Evolutionary conservation across 495 filamentous ascomycete species (phyloP).

Genomic region (Opeltia flavorubescens): DNA sequence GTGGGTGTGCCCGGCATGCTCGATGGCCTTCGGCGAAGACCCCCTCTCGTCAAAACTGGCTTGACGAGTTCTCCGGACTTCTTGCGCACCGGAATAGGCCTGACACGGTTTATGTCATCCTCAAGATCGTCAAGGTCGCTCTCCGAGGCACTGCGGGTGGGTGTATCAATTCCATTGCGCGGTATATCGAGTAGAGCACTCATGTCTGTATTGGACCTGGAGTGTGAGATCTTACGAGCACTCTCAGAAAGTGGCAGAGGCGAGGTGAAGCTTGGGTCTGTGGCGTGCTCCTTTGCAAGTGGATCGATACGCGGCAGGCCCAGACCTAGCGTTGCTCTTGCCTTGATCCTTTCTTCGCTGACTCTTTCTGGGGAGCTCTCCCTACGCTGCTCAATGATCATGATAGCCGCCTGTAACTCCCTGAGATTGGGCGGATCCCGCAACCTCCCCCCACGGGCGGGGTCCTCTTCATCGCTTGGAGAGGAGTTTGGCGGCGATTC

Average conservation of each 20-base stretch:
- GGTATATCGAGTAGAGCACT: constrained; percentile 34
- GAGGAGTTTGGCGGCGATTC: constrained; percentile 27
- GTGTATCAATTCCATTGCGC: constrained; percentile 36
- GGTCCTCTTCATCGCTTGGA: constrained; percentile 73
- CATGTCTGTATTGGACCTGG: constrained; percentile 70
- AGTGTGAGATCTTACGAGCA: constrained; percentile 61
- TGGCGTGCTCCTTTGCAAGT: constrained; percentile 14
- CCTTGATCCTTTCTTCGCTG: constrained; percentile 24
- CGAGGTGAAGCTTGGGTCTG: constrained; percentile 17
- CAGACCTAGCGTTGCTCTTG: constrained; percentile 24
- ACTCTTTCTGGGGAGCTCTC: constrained; percentile 43
- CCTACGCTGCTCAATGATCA: constrained; percentile 57
- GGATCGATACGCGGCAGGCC: constrained; percentile 17
- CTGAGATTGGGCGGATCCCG: constrained; percentile 50
- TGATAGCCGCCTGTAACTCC: constrained; percentile 72
- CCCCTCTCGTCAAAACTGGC: constrained; percentile 70
- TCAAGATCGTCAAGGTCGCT: constrained; percentile 47
- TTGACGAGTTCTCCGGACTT: constrained; percentile 96
- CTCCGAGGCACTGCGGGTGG: constrained; percentile 40
- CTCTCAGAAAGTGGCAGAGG: constrained; percentile 34
- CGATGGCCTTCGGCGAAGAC: constrained; percentile 59
- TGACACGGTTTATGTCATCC: constrained; percentile 37
- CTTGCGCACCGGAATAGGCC: constrained; percentile 85
- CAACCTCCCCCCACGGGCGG: constrained; percentile 27
- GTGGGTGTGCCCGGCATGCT: constrained; percentile 97